phyloP scores from a whole-genome alignment of 352 stramenopile species.

The Hyaloperonospora brassicae region DNA sequence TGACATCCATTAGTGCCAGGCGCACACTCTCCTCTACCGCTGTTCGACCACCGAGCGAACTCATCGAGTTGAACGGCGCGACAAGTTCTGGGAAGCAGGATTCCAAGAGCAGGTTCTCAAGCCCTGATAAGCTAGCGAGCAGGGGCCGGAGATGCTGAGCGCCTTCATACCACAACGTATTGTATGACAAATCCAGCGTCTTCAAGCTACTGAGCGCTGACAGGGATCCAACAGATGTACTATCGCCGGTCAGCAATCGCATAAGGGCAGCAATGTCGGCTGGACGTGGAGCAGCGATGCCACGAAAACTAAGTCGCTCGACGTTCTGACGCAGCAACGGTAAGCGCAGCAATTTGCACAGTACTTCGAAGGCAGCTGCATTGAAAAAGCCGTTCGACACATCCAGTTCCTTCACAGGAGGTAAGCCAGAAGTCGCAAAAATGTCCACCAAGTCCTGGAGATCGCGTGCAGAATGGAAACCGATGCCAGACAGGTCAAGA shows the following conservation, averaged over 20 bases:
- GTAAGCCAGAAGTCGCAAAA: slow-evolving; percentile 22
- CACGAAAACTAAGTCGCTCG: slow-evolving; percentile 35
- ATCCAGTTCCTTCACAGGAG: slow-evolving; percentile 38
- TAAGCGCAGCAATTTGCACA: slow-evolving; percentile 39
- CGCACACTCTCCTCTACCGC: slow-evolving; percentile 18
- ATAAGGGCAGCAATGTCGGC: slow-evolving; percentile 40
- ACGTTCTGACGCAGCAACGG: slow-evolving; percentile 28
- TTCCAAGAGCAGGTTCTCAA: slow-evolving; percentile 43
- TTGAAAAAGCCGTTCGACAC: slow-evolving; percentile 64
- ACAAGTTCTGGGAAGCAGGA: slow-evolving; percentile 39
- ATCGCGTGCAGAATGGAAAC: slow-evolving; percentile 46
- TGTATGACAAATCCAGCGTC: slow-evolving; percentile 63
- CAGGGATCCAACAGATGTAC: slow-evolving; percentile 5
- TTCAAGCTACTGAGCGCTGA: slow-evolving; percentile 29
- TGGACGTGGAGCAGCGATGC: slow-evolving; percentile 40
- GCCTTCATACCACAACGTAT: slow-evolving; percentile 43
- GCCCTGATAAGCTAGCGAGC: slow-evolving; percentile 26
- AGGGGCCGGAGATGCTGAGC: slow-evolving; percentile 32
- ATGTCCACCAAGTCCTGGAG: slow-evolving; percentile 45
- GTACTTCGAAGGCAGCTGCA: slow-evolving; percentile 33
- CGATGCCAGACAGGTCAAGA: slow-evolving; percentile 42
- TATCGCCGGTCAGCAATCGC: slow-evolving; percentile 20
- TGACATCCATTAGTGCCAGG: slow-evolving; percentile 28
- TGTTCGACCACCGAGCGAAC: slow-evolving; percentile 3
- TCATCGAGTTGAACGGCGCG: not conserved